These are phyloP conservation scores for Phytophthora pinifolia DNA, from an alignment of 352 stramenopile species.

Conservation along the genomic window DNA sequence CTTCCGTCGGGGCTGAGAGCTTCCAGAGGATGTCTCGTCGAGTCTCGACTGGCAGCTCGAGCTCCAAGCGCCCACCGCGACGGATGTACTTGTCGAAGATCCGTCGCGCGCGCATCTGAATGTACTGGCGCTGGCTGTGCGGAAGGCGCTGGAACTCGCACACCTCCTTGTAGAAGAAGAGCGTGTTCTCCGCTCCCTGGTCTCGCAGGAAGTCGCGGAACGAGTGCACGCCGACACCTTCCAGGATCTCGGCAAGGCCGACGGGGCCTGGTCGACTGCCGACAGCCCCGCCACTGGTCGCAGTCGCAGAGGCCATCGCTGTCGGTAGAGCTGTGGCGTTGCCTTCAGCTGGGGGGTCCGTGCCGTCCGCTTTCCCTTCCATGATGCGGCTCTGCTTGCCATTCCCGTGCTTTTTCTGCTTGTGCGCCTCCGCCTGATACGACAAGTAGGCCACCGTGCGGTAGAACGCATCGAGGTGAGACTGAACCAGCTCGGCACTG, in stretches of 20 bases:
- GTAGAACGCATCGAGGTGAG: constrained; percentile 64
- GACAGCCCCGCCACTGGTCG: constrained; percentile 3
- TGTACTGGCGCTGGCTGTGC: constrained; percentile 72
- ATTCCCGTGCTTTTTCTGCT: constrained; percentile 10
- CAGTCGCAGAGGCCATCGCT: neutral
- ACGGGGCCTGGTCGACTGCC: constrained; percentile 9
- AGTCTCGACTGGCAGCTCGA: constrained; percentile 60
- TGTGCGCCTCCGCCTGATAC: constrained; percentile 34
- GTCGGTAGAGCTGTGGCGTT: constrained; percentile 6
- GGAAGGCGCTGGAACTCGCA: constrained; percentile 69
- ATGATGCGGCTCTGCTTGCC: constrained; percentile 16
- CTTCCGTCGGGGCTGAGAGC: constrained; percentile 51
- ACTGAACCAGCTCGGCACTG: constrained; percentile 61
- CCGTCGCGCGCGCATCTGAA: constrained; percentile 64
- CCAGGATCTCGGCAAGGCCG: constrained; percentile 45
- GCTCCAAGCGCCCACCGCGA: constrained; percentile 56
- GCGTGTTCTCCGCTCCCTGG: constrained; percentile 46
- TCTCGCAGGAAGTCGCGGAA: constrained; percentile 63
- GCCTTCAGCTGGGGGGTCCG: neutral
- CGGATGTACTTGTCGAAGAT: constrained; percentile 77
- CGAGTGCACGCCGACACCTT: constrained; percentile 48
- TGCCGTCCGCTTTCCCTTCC: constrained; percentile 1
- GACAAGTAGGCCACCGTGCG: constrained; percentile 40
- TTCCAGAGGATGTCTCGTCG: constrained; percentile 71
- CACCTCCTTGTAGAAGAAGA: constrained; percentile 78